Evolutionary conservation across 2,329 filamentous ascomycete genomes (phyloP), one percentile per base, ranked within the genome.

Genomic region (Fusarium acutatum): DNA sequence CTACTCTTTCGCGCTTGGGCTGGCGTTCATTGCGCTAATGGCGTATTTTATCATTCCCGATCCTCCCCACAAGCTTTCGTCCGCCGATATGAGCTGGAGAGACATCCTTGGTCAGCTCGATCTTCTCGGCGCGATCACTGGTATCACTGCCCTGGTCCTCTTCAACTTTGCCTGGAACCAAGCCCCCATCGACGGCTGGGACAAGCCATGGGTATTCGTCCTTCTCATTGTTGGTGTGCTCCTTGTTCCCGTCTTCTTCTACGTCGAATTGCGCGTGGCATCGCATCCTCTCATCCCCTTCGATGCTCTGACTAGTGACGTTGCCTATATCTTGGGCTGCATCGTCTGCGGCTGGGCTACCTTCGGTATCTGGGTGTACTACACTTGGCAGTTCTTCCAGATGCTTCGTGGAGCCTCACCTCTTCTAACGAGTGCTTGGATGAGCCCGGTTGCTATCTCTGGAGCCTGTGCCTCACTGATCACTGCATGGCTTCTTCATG

Each of bases 111-210:
- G 69, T 2, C 78, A 80, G 17, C 78, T 86, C 8, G 86, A 87
- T 43, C 64, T 85, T 13, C 79, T 80, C 0, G 85, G 84, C 2
- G 82, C 82, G 0, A 37, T 81, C 2, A 75, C 81, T 2, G 90
- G 90, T 3, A 84, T 92, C 24, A 82, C 83, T 0, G 86, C 86
- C 0, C 81, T 93, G 30, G 83, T 91, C 0, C 82, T 93, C 24
- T 85, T 93, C 80, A 92, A 92, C 77, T 89, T 93, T 73, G 88
- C 90, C 1, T 92, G 89, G 89, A 92, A 91, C 66, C 90, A 93
- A 76, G 90, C 88, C 0, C 86, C 89, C 0, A 83, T 88, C 1
- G 87, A 85, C 4, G 89, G 89, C 4, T 93, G 91, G 91, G 73
- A 81, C 3, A 82, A 84, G 12, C 82, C 88, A 0, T 89, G 89